Evolutionary conservation across 2,329 filamentous ascomycete species (phyloP).

Genomic region (Onygena corvina): DNA sequence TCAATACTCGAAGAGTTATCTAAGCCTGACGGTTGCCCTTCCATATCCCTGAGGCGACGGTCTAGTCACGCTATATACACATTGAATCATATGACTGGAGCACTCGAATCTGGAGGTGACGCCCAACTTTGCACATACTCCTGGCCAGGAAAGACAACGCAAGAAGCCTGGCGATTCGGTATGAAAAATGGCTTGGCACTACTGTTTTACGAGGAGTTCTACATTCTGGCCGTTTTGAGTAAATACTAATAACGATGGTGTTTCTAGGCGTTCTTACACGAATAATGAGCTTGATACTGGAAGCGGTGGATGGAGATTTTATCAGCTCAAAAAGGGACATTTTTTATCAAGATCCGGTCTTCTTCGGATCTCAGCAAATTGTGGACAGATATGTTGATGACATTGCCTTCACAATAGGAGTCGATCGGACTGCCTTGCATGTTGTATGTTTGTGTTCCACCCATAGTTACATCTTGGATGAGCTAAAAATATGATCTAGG

Average conservation of each 20-base stretch:
- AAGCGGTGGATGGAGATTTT: slow-evolving; percentile 38
- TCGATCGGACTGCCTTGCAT: slow-evolving; percentile 44
- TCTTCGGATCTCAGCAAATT: slow-evolving; percentile 46
- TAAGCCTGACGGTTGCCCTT: slow-evolving; percentile 20
- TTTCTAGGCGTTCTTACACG: slow-evolving; percentile 42
- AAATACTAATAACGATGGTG: not conserved
- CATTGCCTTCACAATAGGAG: slow-evolving; percentile 47
- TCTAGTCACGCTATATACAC: slow-evolving; percentile 14
- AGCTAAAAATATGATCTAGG: slow-evolving; percentile 21
- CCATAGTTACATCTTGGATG: not conserved
- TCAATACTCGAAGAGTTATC: slow-evolving; percentile 21
- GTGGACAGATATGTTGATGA: slow-evolving; percentile 51
- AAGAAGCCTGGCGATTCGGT: slow-evolving; percentile 50
- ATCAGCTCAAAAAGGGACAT: slow-evolving; percentile 52
- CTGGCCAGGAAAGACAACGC: slow-evolving; percentile 44
- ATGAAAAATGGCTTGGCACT: slow-evolving; percentile 10
- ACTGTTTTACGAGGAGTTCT: not conserved
- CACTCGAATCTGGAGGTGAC: slow-evolving; percentile 19
- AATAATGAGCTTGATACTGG: slow-evolving; percentile 45
- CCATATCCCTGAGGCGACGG: slow-evolving; percentile 21
- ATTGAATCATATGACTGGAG: slow-evolving; percentile 23
- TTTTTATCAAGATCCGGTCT: slow-evolving; percentile 49
- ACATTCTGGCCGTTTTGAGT: too few relatives aligned
- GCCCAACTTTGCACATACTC: slow-evolving; percentile 27
- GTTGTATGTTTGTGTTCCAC: slow-evolving; percentile 35